Evolutionary conservation across 306 rosid species (phyloP).

Genomic region (Quercus mongolica): DNA sequence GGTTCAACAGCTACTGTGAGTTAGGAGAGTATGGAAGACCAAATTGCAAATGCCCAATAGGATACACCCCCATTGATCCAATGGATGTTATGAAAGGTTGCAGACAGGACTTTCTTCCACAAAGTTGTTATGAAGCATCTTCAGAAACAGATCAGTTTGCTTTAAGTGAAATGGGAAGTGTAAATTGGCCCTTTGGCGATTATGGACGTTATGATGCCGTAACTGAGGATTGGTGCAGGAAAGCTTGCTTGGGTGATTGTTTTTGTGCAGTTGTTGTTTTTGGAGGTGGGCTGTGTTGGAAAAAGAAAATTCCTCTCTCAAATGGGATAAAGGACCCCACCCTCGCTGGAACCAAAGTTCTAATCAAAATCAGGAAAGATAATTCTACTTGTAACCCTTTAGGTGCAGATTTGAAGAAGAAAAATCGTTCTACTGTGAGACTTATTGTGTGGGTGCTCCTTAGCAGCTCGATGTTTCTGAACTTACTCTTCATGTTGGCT

Average conservation of each 20-base stretch:
- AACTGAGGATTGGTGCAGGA: constrained; percentile 29
- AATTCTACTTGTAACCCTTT: not conserved
- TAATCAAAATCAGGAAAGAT: constrained; percentile 24
- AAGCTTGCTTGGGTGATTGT: constrained; percentile 33
- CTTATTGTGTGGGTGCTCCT: constrained; percentile 16
- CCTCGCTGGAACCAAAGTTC: not conserved
- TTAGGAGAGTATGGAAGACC: not conserved
- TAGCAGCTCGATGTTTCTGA: constrained; percentile 8
- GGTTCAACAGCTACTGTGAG: not conserved
- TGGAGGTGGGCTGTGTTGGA: constrained; percentile 8
- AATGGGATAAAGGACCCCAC: constrained; percentile 3
- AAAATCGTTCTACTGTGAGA: not conserved
- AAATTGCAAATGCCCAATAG: constrained; percentile 13
- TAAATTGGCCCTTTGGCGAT: constrained; percentile 15
- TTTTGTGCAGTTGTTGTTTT: constrained; percentile 24
- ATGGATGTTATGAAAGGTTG: constrained; percentile 24
- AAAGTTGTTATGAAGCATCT: constrained; percentile 25
- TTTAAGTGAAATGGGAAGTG: not conserved
- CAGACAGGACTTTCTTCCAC: constrained; percentile 22
- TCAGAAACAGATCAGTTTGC: not conserved
- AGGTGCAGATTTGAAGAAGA: not conserved
- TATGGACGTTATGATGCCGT: not conserved
- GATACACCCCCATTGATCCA: constrained; percentile 25
- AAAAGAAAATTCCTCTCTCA: constrained; percentile 25
- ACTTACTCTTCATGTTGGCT: not conserved